Conservation (phyloP, 1,284 basidiomycete species). For the Golubevia sp. region DNA sequence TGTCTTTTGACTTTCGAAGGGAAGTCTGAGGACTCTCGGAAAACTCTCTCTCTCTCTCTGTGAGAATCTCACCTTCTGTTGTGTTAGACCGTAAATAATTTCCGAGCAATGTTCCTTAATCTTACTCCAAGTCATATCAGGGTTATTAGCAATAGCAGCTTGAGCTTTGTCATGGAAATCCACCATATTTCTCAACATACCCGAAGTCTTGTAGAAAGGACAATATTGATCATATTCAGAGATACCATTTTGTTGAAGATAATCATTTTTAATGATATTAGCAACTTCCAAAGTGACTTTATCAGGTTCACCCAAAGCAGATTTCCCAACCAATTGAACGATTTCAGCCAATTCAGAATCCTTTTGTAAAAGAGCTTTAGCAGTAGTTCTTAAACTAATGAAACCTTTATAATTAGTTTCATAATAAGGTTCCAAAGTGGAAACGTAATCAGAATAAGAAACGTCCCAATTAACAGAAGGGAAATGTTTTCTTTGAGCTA, state of each 20-base stretch:
- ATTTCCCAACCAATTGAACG: slow-evolving; percentile 60
- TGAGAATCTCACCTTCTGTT: slow-evolving; percentile 35
- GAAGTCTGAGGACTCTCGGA: background rate
- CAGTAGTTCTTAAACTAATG: slow-evolving; percentile 42
- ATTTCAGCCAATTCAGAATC: slow-evolving; percentile 58
- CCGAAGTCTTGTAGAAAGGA: slow-evolving; percentile 57
- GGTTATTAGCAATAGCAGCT: slow-evolving; percentile 49
- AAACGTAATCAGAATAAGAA: slow-evolving; percentile 59
- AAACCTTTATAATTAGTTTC: slow-evolving; percentile 56
- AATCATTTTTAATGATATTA: slow-evolving; percentile 60
- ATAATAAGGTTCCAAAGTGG: slow-evolving; percentile 52
- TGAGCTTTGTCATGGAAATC: slow-evolving; percentile 52
- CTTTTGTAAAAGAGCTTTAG: slow-evolving; percentile 56
- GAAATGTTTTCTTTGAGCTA: slow-evolving; percentile 62
- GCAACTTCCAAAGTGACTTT: slow-evolving; percentile 60
- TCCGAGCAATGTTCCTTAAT: slow-evolving; percentile 58
- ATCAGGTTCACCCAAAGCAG: slow-evolving; percentile 59
- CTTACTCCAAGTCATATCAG: slow-evolving; percentile 56
- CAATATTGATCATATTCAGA: slow-evolving; percentile 60
- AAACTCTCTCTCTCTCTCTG: background rate
- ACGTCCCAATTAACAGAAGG: slow-evolving; percentile 60
- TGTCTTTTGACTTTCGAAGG: no score
- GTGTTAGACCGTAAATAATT: slow-evolving; percentile 52
- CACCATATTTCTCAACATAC: slow-evolving; percentile 59
- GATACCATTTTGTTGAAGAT: slow-evolving; percentile 61